phyloP scores from a whole-genome alignment of 2,329 filamentous ascomycete genomes.

The Phyllosticta ampelicida region DNA sequence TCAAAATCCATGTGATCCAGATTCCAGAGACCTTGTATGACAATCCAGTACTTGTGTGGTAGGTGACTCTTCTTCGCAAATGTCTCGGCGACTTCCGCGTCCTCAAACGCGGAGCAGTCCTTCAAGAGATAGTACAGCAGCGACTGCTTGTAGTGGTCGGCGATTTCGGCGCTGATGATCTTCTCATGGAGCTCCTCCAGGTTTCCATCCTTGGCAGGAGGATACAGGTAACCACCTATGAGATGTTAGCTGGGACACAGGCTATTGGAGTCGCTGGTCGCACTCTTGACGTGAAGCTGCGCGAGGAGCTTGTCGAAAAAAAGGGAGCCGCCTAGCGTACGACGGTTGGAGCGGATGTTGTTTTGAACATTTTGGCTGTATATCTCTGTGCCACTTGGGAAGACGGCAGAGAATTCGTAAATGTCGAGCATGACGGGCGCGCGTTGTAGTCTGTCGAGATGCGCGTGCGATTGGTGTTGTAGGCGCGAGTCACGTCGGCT shows the following conservation, averaged over 20 bases:
- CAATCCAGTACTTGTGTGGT: conserved; percentile 65
- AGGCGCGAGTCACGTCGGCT: conserved; percentile 7
- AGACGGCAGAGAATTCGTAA: conserved; percentile 57
- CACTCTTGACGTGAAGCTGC: conserved; percentile 61
- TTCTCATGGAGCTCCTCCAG: conserved; percentile 60
- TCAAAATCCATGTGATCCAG: conserved; percentile 60
- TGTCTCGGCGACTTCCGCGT: conserved; percentile 40
- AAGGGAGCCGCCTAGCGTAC: conserved; percentile 55
- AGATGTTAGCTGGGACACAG: conserved; percentile 3
- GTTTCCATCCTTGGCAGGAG: conserved; percentile 57
- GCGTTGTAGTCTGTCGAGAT: background rate
- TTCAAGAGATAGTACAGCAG: conserved; percentile 76
- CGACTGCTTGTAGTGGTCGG: conserved; percentile 68
- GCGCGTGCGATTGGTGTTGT: conserved; percentile 5
- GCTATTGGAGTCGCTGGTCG: background rate
- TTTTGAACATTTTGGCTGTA: conserved; percentile 42
- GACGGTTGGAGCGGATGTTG: conserved; percentile 56
- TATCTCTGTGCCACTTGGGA: conserved; percentile 24
- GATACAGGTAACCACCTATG: conserved; percentile 54
- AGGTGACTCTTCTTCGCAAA: conserved; percentile 57
- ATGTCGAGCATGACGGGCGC: conserved; percentile 49
- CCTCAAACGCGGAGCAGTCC: conserved; percentile 45
- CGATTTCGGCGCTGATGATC: conserved; percentile 53
- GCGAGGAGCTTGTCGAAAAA: conserved; percentile 73
- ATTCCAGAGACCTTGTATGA: conserved; percentile 74